Evolutionary conservation across 1,284 basidiomycete genomes (phyloP), one percentile per base, ranked within the genome.

Genomic region (Puccinia hordei): DNA sequence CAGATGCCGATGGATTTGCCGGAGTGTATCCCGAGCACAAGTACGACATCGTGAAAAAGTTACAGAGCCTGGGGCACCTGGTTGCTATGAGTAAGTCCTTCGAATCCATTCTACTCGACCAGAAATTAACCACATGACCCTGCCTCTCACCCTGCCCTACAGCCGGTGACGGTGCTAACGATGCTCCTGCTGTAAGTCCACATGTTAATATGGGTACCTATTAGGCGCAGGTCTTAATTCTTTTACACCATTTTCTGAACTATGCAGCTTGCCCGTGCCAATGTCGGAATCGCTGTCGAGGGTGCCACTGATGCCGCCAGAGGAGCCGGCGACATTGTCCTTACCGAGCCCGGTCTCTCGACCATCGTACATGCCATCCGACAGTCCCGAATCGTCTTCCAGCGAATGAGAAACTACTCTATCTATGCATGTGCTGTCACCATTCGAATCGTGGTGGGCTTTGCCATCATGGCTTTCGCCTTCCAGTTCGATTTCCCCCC

Each of bases 131-230:
- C n/a, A n/a, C 24, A 24, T 57, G n/a, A 63, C 15, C 5, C 41
- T 49, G 27, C 22, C 66, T 17, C 49, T 69, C 8, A 27, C 41
- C 38, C 49, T n/a, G n/a, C 22, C 55, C n/a, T 38, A 35, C 51
- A 92, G 93, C 94, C 87, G 94, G 94, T 90, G 94, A 95, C 87
- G 94, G 94, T 91, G 94, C 93, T 86, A 97, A 95, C 88, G 94
- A 95, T 84, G 94, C 94, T 83, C 94, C 94, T 82, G 93, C 94
- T 85, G 71, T 73, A 73, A 71, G 68, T 38, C 17, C 27, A 19
- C 6, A 41, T 24, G 8, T 6, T 63, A 3, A 63, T 63, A 9
- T 22, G 59, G 10, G 12, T 24, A 63, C 27, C 35, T 63, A 2
- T n/a, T 15, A 6, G 19, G 13, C 2, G 3, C 35, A 63, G n/a